These are phyloP conservation scores for Dentipellis fragilis DNA, from an alignment of 768 basidiomycete species.

Conservation along the genomic window DNA sequence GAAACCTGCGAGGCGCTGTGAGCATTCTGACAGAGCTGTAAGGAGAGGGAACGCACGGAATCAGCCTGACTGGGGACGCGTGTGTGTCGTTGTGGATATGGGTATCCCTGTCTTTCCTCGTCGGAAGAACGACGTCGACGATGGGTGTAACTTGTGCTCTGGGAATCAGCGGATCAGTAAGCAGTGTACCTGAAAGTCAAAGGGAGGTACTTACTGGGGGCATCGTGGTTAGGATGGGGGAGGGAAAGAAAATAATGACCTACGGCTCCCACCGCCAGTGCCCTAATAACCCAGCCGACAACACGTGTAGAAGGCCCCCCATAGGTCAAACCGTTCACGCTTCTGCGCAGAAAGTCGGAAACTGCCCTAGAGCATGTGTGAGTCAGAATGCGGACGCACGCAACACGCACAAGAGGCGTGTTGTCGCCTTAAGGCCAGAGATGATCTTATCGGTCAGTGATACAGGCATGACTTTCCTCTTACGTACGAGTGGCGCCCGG, in stretches of 20 bases:
- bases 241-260: background rate
- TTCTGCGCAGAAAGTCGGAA: background rate
- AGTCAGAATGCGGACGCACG: background rate
- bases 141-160: background rate
- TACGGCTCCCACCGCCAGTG: background rate
- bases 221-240: background rate
- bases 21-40: background rate
- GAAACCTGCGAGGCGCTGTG: conserved; percentile 3
- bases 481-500: conserved; percentile 3
- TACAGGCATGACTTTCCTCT: conserved; percentile 1
- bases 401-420: conserved; percentile 11
- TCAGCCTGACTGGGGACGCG: conserved; percentile 11
- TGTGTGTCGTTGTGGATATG: conserved; percentile 1
- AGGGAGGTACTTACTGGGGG: background rate
- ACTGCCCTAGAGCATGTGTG: conserved; percentile 4
- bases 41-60: conserved; percentile 6
- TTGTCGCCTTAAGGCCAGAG: conserved; percentile 3
- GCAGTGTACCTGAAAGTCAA: background rate
- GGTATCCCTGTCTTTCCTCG: conserved; percentile 6
- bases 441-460: conserved; percentile 7
- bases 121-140: conserved; percentile 4
- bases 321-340: background rate
- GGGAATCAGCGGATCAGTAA: background rate
- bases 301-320: conserved; percentile 1
- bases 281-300: background rate